Base-by-base conservation (phyloP, 257 asterid genomes). In the Solanum neorickii region DNA sequence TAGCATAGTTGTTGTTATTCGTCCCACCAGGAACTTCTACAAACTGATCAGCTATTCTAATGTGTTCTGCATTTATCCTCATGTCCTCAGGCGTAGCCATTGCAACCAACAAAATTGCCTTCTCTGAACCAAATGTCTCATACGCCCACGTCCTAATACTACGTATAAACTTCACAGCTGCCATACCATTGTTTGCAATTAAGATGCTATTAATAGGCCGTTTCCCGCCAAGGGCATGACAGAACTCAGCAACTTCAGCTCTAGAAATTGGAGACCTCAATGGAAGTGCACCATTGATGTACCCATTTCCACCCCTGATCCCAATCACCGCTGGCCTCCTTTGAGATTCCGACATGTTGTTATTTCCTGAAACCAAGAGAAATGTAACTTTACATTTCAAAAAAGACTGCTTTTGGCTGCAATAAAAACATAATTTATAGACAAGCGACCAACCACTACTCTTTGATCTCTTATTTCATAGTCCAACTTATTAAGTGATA, bases 51-150 rank as follows among this genome's bases (percentile, higher is more conserved):
- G 99, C 99, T 88, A 97, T 97, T 90, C 98, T 93, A 84, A 97
- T 96, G 93, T 97, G 99, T 92, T 97, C 99, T 20, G 99, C 99
- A 90, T 97, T 97, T 91, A 97, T 96, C 87, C 96, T 94, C 99
- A 97, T 97, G 90, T 97, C 99, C 92, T 97, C 99, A 0, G 99
- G 98, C 37, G 99, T 97, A 89, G 99, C 99, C 99, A 97, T 97
- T 82, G 98, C 99, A 87, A 97, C 99, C 90, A 97, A 91, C 88
- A 96, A 92, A 86, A 97, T 93, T 70, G 99, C 99, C 93, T 97
- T 97, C 92, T 96, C 99, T 16, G 98, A 88, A 88, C 99, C 99
- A 91, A 97, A 96, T 74, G 98, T 96, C 90, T 95, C 99, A 41
- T 97, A 95, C 47, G 99, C 97, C 99, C 99, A 97, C n/a, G 99